These are phyloP conservation scores for Musa itinerans DNA, from an alignment of 176 grass and related monocot genomes.

Conservation along the genomic window DNA sequence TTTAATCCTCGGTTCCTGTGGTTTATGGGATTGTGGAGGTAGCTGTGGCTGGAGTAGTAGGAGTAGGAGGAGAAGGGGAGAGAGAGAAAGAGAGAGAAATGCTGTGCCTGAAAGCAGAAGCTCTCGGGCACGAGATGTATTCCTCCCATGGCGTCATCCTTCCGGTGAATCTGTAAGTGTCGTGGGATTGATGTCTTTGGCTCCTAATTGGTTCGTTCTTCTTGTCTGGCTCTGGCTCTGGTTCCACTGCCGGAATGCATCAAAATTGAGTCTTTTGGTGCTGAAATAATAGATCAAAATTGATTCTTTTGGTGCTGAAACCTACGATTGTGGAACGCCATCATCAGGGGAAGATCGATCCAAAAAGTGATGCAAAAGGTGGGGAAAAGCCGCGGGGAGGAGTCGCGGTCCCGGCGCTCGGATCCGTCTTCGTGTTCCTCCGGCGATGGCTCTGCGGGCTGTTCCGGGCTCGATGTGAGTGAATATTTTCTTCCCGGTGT, in stretches of 20 bases:
- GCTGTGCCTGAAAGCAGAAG: slow-evolving; percentile 45
- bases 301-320: neutral
- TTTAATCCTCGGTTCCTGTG: neutral
- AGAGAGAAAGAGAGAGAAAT: slow-evolving; percentile 14
- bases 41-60: neutral
- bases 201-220: neutral
- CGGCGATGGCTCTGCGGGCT: slow-evolving; percentile 18
- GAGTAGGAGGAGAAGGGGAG: neutral
- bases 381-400: slow-evolving; percentile 13
- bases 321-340: neutral
- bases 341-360: slow-evolving; percentile 49
- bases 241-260: neutral
- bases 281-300: neutral
- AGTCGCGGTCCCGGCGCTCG: neutral
- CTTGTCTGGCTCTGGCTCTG: neutral
- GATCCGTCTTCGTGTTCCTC: slow-evolving; percentile 25
- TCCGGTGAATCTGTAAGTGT: slow-evolving; percentile 18
- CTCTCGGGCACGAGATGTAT: slow-evolving; percentile 34
- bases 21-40: neutral
- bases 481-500: neutral
- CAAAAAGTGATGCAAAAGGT: slow-evolving; percentile 53
- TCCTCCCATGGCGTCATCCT: slow-evolving; percentile 34
- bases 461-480: slow-evolving; percentile 21
- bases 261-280: neutral
- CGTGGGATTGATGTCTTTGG: neutral